A percentile compares a stretch with the other conserved stretches of the same genome.
phyloP scores from a whole-genome alignment of 2,329 filamentous ascomycete species.

The Colletotrichum chlorophyti region DNA sequence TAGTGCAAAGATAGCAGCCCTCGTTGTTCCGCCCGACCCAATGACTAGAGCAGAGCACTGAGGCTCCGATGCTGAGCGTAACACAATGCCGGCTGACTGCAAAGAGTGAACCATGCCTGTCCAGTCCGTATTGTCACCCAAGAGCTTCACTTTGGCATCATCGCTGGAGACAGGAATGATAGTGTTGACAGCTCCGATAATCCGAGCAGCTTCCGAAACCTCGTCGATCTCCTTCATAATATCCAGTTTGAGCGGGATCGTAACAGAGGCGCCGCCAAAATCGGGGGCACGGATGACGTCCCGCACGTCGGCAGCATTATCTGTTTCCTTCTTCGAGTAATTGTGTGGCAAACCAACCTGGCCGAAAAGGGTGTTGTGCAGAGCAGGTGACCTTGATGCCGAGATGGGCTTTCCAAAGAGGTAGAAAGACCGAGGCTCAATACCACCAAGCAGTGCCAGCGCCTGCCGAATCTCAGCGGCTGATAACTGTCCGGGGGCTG shows the following conservation, averaged over 20 bases:
- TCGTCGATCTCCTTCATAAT: conserved; percentile 83
- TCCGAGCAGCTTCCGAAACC: conserved; percentile 77
- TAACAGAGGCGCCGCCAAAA: conserved; percentile 95
- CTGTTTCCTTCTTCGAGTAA: conserved; percentile 82
- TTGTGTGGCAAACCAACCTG: conserved; percentile 81
- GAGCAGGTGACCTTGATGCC: conserved; percentile 81
- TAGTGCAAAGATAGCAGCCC: conserved; percentile 89
- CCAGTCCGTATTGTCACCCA: conserved; percentile 97
- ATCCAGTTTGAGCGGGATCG: conserved; percentile 92
- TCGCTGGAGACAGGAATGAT: conserved; percentile 68
- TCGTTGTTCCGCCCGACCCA: conserved; percentile 89
- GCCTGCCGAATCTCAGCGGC: conserved; percentile 86
- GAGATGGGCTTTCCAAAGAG: conserved; percentile 88
- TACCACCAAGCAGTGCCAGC: conserved; percentile 79
- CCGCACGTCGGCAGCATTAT: conserved; percentile 64
- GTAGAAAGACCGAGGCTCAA: conserved; percentile 79
- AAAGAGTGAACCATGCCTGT: conserved; percentile 87
- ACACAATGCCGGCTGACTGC: conserved; percentile 67
- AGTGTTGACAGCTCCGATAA: conserved; percentile 95
- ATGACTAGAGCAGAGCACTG: conserved; percentile 75
- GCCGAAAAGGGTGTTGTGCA: conserved; percentile 87
- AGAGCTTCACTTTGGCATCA: conserved; percentile 53
- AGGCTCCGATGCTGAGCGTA: conserved; percentile 38
- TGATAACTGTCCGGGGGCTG: conserved; percentile 91
- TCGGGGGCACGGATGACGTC: conserved; percentile 71